A percentile compares a stretch with the other conserved stretches of the same genome.
Evolutionary conservation across 257 asterid species (phyloP).

Genomic region (Ehretia macrophylla): DNA sequence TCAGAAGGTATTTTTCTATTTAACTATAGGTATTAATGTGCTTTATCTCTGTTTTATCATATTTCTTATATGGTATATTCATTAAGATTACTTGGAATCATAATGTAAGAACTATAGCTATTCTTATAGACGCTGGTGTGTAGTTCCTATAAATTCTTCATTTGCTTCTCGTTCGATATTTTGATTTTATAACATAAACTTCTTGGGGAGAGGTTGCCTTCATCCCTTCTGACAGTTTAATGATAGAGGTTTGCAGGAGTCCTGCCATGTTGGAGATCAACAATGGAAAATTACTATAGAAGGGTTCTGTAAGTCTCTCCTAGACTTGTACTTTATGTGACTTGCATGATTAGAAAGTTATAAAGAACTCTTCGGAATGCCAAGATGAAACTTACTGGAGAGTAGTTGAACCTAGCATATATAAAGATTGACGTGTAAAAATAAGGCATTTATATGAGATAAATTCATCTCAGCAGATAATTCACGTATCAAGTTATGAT

Average conservation of each 20-base stretch:
- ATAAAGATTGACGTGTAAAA: too few species aligned
- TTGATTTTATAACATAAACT: too few species aligned
- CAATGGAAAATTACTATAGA: slow-evolving; percentile 45
- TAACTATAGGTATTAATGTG: not conserved
- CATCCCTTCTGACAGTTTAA: not conserved
- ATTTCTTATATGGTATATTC: not conserved
- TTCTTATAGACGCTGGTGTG: not conserved
- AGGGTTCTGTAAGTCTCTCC: slow-evolving; percentile 37
- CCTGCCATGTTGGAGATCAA: slow-evolving; percentile 50
- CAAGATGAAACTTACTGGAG: not conserved
- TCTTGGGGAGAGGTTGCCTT: too few species aligned
- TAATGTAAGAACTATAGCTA: not conserved
- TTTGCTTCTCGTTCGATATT: too few species aligned
- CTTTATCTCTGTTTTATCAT: not conserved
- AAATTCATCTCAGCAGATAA: too few species aligned
- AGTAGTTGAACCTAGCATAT: not conserved
- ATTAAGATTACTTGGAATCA: not conserved
- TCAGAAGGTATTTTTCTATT: slow-evolving; percentile 32
- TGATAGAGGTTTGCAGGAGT: slow-evolving; percentile 23
- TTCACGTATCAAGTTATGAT: too few species aligned
- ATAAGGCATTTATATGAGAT: too few species aligned
- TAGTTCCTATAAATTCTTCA: not conserved
- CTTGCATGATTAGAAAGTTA: not conserved
- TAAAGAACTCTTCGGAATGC: not conserved
- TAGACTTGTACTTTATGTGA: not conserved